phyloP scores from a whole-genome alignment of 208 protist genomes.

The Acanthamoeba lenticulata region DNA sequence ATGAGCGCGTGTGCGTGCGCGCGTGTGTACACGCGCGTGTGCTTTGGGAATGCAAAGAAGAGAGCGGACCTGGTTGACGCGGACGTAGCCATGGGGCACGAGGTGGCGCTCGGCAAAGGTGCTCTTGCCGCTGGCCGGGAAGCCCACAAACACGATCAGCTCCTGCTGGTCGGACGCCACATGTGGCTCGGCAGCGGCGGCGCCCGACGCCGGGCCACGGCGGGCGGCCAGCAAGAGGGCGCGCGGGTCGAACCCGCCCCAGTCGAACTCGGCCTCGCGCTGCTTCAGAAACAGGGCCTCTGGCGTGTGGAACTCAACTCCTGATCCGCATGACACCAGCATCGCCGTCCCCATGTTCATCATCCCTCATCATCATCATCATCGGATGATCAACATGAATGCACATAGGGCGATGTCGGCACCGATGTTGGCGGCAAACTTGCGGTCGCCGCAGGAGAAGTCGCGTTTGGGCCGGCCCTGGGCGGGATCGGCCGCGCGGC shows the following conservation, averaged over 20 bases:
- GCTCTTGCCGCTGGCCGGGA: constrained; percentile 91
- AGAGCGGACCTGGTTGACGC: constrained; percentile 77
- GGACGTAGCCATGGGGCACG: constrained; percentile 87
- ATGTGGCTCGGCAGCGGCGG: too few species aligned
- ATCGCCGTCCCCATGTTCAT: too few species aligned
- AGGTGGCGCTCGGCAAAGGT: constrained; percentile 92
- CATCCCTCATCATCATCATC: too few species aligned
- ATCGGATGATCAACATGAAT: too few species aligned
- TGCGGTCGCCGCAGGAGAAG: constrained; percentile 92
- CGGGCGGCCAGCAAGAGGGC: not conserved
- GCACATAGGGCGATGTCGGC: too few species aligned
- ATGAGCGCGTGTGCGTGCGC: not conserved
- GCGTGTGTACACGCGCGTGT: not conserved
- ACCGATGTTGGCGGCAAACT: constrained; percentile 91
- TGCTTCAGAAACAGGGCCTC: constrained; percentile 90
- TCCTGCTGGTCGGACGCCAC: constrained; percentile 80
- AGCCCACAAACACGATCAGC: constrained; percentile 91
- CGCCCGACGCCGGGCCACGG: too few species aligned
- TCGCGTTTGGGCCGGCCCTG: constrained; percentile 87
- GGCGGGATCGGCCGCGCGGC: constrained; percentile 75
- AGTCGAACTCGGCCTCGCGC: constrained; percentile 7
- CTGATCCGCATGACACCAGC: not conserved
- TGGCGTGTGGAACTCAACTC: constrained; percentile 90
- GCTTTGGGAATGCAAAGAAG: too few species aligned
- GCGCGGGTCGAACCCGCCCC: constrained; percentile 25